Conservation (phyloP, 2,329 filamentous ascomycete species). For the Pseudogymnoascus sp. region DNA sequence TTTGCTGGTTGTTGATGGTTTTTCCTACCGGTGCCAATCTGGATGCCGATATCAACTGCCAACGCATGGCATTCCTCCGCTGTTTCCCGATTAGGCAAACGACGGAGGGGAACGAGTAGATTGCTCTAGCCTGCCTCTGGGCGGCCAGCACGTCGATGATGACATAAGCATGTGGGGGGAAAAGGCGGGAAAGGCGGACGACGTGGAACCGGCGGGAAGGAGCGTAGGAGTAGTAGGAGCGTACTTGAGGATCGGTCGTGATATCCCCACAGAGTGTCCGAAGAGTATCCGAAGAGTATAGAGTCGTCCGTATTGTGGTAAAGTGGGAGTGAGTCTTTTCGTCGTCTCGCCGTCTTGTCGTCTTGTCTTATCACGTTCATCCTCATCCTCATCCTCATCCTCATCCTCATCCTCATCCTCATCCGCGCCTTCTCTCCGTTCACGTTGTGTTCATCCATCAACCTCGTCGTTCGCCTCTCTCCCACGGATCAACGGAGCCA, state of each 20-base stretch:
- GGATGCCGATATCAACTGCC: not conserved
- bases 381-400: not conserved
- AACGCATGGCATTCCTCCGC: not conserved
- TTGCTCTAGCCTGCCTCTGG: not conserved
- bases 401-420: not conserved
- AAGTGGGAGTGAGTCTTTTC: too few relatives aligned
- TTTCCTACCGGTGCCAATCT: not conserved
- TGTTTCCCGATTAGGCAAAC: not conserved
- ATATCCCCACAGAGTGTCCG: not conserved
- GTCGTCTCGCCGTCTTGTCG: too few relatives aligned
- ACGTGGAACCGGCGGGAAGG: not conserved
- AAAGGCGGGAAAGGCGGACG: not conserved
- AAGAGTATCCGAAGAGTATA: not conserved
- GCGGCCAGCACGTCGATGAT: not conserved
- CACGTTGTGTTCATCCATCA: not conserved
- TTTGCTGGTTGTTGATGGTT: not conserved
- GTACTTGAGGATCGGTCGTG: not conserved
- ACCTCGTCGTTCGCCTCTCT: not conserved
- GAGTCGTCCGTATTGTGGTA: not conserved
- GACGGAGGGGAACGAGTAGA: not conserved
- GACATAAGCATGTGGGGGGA: not conserved
- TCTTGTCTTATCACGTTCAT: too few relatives aligned
- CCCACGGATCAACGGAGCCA: not conserved
- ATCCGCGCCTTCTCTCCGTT: too few relatives aligned
- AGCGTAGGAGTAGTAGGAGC: not conserved